Base-by-base conservation (phyloP, 164 flowering plant genomes). In the Aristolochia contorta region DNA sequence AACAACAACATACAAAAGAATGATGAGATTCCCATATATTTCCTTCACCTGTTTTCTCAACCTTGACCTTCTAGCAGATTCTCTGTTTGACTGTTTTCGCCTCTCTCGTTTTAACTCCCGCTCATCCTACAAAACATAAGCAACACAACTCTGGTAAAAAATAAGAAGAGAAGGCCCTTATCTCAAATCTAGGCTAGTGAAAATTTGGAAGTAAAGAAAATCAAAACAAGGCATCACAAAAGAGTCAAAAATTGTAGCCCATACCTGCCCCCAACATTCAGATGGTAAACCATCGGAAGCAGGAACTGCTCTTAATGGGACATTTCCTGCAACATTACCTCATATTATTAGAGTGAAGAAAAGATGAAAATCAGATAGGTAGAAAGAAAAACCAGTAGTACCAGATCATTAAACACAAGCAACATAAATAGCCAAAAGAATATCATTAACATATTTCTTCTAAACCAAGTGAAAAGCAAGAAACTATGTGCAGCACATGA, bases 41-140 rank as follows among this genome's bases (percentile, higher is more conserved):
- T 25, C 51, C 10, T 9, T 5, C 69, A 91, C 98, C 99, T 88
- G 97, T 77, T 86, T 93, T 75, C 97, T 82, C 73, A 94, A 70
- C 67, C 99, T 75, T 47, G 99, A 94, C 74, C 99, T 80, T 69
- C 99, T 81, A 1, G 99, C 99, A 64, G 99, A 94, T 73, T 91
- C 97, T 64, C 99, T 77, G 61, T 94, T 94, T 20, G 99, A 90
- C 57, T 94, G 99, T 66, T 94, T 94, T 71, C 99, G 84, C 72
- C 78, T 85, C 78, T 94, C 95, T 16, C 88, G 78, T 74, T 94
- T 94, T 56, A 84, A 68, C 71, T 83, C 97, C 33, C 86, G 78
- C 53, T 94, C 95, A 72, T 78, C 82, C 97, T 90, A 69, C n/a
- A 56, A 30, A 27, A 30, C 2, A 14, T 16, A 16, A 30, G 19